These are phyloP conservation scores for Phytopythium sindhum DNA, from an alignment of 352 stramenopile genomes.

Conservation along the genomic window DNA sequence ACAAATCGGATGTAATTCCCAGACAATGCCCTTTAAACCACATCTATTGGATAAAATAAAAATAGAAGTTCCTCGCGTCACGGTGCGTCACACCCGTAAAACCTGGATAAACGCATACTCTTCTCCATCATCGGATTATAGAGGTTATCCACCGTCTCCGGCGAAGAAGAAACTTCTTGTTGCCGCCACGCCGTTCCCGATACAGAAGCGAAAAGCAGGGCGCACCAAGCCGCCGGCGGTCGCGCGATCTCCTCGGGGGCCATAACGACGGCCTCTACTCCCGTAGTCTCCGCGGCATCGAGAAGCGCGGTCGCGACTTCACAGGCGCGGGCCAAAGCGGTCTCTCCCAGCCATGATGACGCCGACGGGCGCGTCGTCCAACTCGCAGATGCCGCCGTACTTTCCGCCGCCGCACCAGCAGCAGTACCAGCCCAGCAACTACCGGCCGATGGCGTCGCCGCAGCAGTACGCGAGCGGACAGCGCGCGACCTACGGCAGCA, in stretches of 20 bases:
- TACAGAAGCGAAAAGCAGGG: background rate
- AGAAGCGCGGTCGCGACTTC: background rate
- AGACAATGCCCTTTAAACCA: background rate
- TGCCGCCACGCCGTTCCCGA: background rate
- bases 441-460: background rate
- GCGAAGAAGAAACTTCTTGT: constrained; percentile 10
- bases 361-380: background rate
- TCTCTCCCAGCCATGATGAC: background rate
- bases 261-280: background rate
- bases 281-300: background rate
- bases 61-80: constrained; percentile 1
- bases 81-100: background rate
- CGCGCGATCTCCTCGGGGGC: background rate
- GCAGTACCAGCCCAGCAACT: background rate
- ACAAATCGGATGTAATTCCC: background rate
- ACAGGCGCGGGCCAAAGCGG: background rate
- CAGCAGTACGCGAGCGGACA: background rate
- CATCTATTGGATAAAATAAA: background rate
- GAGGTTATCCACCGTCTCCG: background rate
- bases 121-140: background rate
- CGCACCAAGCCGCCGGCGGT: background rate
- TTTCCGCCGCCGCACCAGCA: background rate
- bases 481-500: constrained; percentile 6
- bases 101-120: background rate
- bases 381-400: background rate